Evolutionary conservation across 441 rosid genomes (phyloP), one percentile per base, ranked within the genome.

Genomic region (Populus trichocarpa): DNA sequence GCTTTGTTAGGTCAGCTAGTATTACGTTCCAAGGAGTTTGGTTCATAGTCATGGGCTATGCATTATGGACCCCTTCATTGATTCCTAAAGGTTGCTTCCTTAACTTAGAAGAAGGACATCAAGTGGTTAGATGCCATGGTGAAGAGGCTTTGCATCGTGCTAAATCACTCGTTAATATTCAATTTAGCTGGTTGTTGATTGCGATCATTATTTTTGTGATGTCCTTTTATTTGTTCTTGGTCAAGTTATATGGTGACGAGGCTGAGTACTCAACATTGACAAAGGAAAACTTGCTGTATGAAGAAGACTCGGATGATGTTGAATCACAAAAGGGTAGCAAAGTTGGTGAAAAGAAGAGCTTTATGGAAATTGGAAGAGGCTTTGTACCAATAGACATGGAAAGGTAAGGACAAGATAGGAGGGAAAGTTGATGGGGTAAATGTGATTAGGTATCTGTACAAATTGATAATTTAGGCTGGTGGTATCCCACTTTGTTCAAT

Each of bases 51-150:
- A 91, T 89, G 98, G 98, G 96, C 3, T 87, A 81, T 83, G 83
- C 86, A 88, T 89, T 95, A n/a, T 95, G 99, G 99, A 93, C 96
- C 8, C 97, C 98, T 11, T 75, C 80, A 28, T 78, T 91, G 36
- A 83, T 90, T 8, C 86, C 99, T 1, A 92, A 89, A 81, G 95
- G 86, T 20, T 92, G 99, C 73, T 90, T 82, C 80, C 83, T 93
- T 71, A 83, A 89, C 80, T 3, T 16, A 25, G 99, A 95, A 83
- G 96, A 89, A 53, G 96, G 88, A 67, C 96, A 89, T 79, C 36
- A 86, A 9, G 93, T 90, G 75, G 92, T 91, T 38, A 84, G 92
- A 65, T 95, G 99, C 81, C 81, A 86, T 30, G 83, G 72, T 26
- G 80, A 80, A 4, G 87, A 86, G 69, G 87, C 87, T 12, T 87